Base-by-base conservation (phyloP, 352 stramenopile genomes). In the Phytophthora meadii region DNA sequence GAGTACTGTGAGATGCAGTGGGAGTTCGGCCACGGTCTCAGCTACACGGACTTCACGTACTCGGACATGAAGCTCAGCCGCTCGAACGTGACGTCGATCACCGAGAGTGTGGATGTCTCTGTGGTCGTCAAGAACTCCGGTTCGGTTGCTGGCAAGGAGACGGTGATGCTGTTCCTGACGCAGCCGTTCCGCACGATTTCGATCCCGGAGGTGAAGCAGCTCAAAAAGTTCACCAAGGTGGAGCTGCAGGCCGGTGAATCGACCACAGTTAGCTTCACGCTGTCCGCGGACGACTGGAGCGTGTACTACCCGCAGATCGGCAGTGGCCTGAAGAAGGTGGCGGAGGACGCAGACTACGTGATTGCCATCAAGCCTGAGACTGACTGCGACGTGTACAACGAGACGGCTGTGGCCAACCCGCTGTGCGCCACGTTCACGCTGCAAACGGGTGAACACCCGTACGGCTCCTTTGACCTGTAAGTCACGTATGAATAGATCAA, bases 181-280 rank as follows among this genome's bases (percentile, higher is more conserved):
- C 82, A 89, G 57, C 76, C 81, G 44, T 81, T 78, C 50, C 83
- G 81, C 27, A 50, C 62, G 10, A 82, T 86, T 22, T 77, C 86
- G 0, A 71, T 92, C 10, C 84, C 87, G 1, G 86, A 93, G 48
- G 77, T 90, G 48, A 95, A 94, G 74, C 74, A 86, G 54, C 79
- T 96, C 22, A 89, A 90, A 58, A 82, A 84, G 46, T 95, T 93
- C 52, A 62, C 70, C 12, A 95, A 95, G 73, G 74, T 96, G 34
- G 54, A 77, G 2, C 62, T 94, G 40, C 32, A 67, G 46, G 64
- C 82, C 0, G 76, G 78, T 1, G 62, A 79, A 34, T 65, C 70
- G 8, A 68, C 61, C 15, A 65, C 61, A 8, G 70, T 84, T 4
- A 70, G 63, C 14, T 83, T 86, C 49, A 74, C 64, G 11, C 54